Evolutionary conservation across 306 rosid species (phyloP).

Genomic region (Pyrus betulifolia): DNA sequence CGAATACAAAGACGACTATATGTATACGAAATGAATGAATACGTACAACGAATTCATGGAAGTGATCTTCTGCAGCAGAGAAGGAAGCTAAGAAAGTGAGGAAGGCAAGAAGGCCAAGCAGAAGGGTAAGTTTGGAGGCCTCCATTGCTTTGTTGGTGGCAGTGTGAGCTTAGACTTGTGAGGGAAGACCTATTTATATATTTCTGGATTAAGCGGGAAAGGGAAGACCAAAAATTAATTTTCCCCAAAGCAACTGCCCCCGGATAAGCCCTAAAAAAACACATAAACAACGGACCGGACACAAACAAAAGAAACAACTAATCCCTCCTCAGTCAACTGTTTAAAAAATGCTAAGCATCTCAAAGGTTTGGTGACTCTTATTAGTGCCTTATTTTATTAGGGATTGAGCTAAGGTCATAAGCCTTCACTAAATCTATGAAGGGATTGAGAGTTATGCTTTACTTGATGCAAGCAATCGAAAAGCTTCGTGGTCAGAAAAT

Average conservation of each 20-base stretch:
- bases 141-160: constrained; percentile 42
- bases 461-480: background rate
- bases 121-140: constrained; percentile 25
- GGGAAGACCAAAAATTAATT: background rate
- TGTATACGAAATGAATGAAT: background rate
- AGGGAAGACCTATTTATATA: constrained; percentile 36
- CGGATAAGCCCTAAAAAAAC: too few relatives aligned
- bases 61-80: constrained; percentile 49
- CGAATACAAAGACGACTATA: background rate
- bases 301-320: too few relatives aligned
- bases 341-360: constrained; percentile 1
- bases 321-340: background rate
- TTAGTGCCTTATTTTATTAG: background rate
- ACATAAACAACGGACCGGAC: too few relatives aligned
- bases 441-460: background rate
- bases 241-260: too few relatives aligned
- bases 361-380: background rate
- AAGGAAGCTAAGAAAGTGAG: constrained; percentile 29
- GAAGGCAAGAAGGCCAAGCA: constrained; percentile 33
- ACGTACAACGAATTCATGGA: constrained; percentile 75
- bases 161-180: constrained; percentile 2
- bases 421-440: background rate
- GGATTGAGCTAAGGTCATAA: background rate
- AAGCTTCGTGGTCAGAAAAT: too few relatives aligned
- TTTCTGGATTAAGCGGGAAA: constrained; percentile 10